Evolutionary conservation across 1,284 basidiomycete species (phyloP).

Genomic region (Agroathelia rolfsii): DNA sequence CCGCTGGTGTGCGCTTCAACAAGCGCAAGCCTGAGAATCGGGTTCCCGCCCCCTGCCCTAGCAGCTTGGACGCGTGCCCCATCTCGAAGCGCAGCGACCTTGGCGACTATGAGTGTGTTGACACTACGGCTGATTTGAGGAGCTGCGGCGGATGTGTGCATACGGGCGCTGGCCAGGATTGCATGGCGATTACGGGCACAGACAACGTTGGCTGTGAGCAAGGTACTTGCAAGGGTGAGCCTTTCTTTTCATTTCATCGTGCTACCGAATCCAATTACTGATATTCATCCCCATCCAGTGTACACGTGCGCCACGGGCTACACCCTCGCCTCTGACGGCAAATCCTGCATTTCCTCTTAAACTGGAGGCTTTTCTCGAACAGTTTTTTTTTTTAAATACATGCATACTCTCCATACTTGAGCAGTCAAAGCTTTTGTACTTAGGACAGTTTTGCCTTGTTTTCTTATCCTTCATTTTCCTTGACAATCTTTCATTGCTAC

Average conservation of each 20-base stretch:
- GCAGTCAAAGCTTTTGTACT: too few relatives aligned
- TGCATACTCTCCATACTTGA: too few relatives aligned
- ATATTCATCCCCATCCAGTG: conserved; percentile 26
- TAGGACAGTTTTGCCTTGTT: too few relatives aligned
- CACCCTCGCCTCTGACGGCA: conserved; percentile 35
- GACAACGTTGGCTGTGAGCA: conserved; percentile 60
- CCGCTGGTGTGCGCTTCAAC: too few relatives aligned
- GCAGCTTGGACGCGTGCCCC: conserved; percentile 51
- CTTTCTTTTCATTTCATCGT: conserved; percentile 6
- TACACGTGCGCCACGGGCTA: conserved; percentile 52
- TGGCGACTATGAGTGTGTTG: conserved; percentile 55
- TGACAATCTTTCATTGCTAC: too few relatives aligned
- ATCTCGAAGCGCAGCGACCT: conserved; percentile 28
- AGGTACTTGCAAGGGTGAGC: conserved; percentile 48
- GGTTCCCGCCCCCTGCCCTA: conserved; percentile 53
- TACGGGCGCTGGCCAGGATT: conserved; percentile 57
- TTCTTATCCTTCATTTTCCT: too few relatives aligned
- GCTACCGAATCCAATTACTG: conserved; percentile 8
- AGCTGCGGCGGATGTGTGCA: conserved; percentile 70
- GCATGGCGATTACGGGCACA: conserved; percentile 52
- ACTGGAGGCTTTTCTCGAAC: too few relatives aligned
- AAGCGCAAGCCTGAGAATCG: too few relatives aligned
- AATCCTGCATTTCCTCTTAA: conserved; percentile 42
- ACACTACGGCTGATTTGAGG: conserved; percentile 42
- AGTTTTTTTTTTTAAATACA: too few relatives aligned